Conservation (phyloP, 1,139 yeast genomes). For the Pichia inconspicua region DNA sequence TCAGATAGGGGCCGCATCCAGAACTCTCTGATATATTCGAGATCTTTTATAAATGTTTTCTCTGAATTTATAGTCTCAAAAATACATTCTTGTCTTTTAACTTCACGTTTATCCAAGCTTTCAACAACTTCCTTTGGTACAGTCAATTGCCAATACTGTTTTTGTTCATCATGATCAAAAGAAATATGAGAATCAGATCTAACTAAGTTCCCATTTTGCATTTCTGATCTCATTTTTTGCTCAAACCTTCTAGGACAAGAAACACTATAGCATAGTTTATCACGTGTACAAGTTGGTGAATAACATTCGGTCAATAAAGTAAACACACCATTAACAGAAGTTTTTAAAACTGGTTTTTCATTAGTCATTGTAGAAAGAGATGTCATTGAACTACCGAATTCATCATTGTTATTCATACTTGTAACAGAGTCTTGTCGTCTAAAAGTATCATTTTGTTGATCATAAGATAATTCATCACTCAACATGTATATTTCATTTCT, state of each 20-base stretch:
- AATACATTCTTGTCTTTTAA: slow-evolving; percentile 89
- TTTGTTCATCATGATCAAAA: slow-evolving; percentile 69
- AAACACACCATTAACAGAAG: slow-evolving; percentile 81
- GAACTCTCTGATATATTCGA: slow-evolving; percentile 87
- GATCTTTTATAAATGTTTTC: slow-evolving; percentile 88
- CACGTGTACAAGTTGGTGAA: slow-evolving; percentile 92
- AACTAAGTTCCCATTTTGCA: slow-evolving; percentile 69
- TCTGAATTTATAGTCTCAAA: slow-evolving; percentile 93
- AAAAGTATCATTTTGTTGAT: slow-evolving; percentile 13
- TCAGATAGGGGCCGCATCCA: slow-evolving; percentile 88
- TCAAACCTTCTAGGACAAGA: slow-evolving; percentile 97
- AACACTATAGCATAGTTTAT: slow-evolving; percentile 81
- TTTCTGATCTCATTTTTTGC: slow-evolving; percentile 86
- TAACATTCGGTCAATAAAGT: slow-evolving; percentile 90
- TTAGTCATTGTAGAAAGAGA: slow-evolving; percentile 13
- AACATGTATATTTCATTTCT: slow-evolving; percentile 83
- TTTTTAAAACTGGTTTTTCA: slow-evolving; percentile 9
- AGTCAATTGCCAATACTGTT: slow-evolving; percentile 89
- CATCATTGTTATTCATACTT: slow-evolving; percentile 20
- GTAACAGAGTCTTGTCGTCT: slow-evolving; percentile 23
- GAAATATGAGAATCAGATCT: slow-evolving; percentile 78
- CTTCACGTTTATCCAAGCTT: slow-evolving; percentile 72
- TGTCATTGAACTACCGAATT: slow-evolving; percentile 11
- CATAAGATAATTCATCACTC: slow-evolving; percentile 40
- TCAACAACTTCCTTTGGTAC: slow-evolving; percentile 79